A percentile compares a stretch with the other conserved stretches of the same genome.
These are phyloP conservation scores for Pseudocercospora pini-densiflorae DNA, from an alignment of 2,329 filamentous ascomycete genomes.

Conservation along the genomic window DNA sequence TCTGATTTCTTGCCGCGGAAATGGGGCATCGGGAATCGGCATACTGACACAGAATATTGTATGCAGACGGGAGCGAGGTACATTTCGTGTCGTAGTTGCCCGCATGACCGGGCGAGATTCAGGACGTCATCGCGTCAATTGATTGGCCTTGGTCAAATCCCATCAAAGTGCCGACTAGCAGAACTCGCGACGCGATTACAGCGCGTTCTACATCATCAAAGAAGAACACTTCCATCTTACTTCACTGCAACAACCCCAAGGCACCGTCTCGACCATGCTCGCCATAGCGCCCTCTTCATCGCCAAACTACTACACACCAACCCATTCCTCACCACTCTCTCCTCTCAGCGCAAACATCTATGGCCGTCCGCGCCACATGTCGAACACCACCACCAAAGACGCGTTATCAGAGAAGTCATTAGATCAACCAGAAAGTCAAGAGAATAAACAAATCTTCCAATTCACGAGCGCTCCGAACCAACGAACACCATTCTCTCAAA, in stretches of 20 bases:
- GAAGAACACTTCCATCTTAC: background rate
- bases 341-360: slow-evolving; percentile 48
- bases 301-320: slow-evolving; percentile 34
- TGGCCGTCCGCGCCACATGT: slow-evolving; percentile 29
- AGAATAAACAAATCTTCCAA: background rate
- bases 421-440: background rate
- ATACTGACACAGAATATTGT: background rate
- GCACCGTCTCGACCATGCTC: background rate
- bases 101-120: background rate
- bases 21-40: background rate
- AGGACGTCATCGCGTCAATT: background rate
- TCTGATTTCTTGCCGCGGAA: background rate
- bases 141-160: background rate
- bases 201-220: background rate
- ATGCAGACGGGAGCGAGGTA: background rate
- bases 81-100: background rate
- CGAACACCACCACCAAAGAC: slow-evolving; percentile 6
- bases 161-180: background rate
- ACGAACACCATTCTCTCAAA: slow-evolving; percentile 53
- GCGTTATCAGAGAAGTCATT: background rate
- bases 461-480: background rate
- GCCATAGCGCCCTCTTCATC: slow-evolving; percentile 22
- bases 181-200: background rate
- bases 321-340: slow-evolving; percentile 49
- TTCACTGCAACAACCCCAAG: background rate